A percentile compares a stretch with the other conserved stretches of the same genome.
These are phyloP conservation scores for Blepharisma japonicum DNA, from an alignment of 73 alveolate genomes.

Conservation along the genomic window DNA sequence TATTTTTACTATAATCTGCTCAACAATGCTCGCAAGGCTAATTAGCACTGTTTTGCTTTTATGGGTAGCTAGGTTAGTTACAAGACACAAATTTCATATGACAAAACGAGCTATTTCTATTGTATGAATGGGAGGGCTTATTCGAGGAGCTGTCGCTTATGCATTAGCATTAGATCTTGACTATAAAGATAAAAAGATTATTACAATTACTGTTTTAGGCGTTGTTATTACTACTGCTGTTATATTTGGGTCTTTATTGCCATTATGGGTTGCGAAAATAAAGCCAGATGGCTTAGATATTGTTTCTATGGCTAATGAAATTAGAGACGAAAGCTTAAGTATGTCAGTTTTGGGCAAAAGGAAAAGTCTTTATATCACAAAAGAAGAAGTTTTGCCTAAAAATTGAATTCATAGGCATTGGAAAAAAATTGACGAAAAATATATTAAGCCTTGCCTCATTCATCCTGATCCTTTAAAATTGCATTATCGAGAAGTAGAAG, in stretches of 20 bases:
- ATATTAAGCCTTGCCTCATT: constrained; percentile 5
- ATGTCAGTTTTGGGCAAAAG: not conserved
- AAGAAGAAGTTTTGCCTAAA: not conserved
- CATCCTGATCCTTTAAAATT: not conserved
- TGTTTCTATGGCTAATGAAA: not conserved
- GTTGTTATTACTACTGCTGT: constrained; percentile 75
- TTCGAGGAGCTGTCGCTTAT: constrained; percentile 98
- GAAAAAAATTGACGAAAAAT: not conserved
- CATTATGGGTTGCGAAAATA: constrained; percentile 57
- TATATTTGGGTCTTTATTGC: constrained; percentile 74
- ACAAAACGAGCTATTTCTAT: constrained; percentile 72
- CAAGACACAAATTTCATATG: constrained; percentile 52
- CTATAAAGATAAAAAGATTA: constrained; percentile 59
- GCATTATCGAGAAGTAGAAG: constrained; percentile 24
- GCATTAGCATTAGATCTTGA: constrained; percentile 76
- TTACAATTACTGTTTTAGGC: constrained; percentile 60
- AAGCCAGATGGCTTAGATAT: not conserved
- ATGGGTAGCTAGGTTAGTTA: constrained; percentile 46
- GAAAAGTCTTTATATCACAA: not conserved
- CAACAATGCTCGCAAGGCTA: constrained; percentile 81
- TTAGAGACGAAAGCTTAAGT: not conserved
- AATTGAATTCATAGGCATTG: constrained; percentile 12
- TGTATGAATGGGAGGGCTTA: constrained; percentile 87
- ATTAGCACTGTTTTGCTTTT: constrained; percentile 60
- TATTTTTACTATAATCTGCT: constrained; percentile 70